Evolutionary conservation across 352 stramenopile genomes (phyloP).

Genomic region (Phytophthora cajani): DNA sequence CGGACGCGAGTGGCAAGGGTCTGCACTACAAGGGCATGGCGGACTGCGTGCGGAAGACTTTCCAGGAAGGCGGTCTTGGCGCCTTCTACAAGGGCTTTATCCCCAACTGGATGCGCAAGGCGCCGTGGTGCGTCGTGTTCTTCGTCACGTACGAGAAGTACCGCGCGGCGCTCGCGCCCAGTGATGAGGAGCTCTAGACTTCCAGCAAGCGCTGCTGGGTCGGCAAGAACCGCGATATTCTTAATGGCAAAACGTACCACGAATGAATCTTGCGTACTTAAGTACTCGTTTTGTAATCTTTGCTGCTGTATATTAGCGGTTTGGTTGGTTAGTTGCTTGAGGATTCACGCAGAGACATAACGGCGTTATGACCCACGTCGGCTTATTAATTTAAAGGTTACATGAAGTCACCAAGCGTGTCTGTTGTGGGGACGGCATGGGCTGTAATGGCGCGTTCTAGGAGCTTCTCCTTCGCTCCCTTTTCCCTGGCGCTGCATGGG

Average conservation of each 20-base stretch:
- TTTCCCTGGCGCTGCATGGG: not conserved
- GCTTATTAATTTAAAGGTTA: conserved; percentile 49
- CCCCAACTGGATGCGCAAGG: conserved; percentile 89
- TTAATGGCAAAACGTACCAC: conserved; percentile 2
- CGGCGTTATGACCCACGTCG: not conserved
- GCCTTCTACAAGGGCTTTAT: conserved; percentile 90
- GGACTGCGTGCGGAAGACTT: conserved; percentile 75
- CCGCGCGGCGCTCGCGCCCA: conserved; percentile 44
- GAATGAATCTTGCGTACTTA: not conserved
- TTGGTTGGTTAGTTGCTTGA: conserved; percentile 17
- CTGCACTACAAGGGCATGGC: conserved; percentile 74
- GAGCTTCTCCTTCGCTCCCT: conserved; percentile 32
- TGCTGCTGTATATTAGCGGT: conserved; percentile 12
- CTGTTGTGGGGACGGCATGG: not conserved
- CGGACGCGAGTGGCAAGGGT: conserved; percentile 56
- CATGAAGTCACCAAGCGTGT: conserved; percentile 29
- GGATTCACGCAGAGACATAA: conserved; percentile 1
- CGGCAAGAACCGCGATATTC: conserved; percentile 10
- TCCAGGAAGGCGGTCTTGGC: conserved; percentile 62
- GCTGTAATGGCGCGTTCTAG: not conserved
- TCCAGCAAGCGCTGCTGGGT: conserved; percentile 37
- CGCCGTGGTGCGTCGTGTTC: conserved; percentile 87
- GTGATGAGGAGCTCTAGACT: conserved; percentile 36
- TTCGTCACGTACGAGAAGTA: conserved; percentile 90
- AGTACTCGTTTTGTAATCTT: not conserved